A percentile compares a stretch with the other conserved stretches of the same genome.
Evolutionary conservation across 352 stramenopile genomes (phyloP).

Genomic region (Halophytophthora polymorphica): DNA sequence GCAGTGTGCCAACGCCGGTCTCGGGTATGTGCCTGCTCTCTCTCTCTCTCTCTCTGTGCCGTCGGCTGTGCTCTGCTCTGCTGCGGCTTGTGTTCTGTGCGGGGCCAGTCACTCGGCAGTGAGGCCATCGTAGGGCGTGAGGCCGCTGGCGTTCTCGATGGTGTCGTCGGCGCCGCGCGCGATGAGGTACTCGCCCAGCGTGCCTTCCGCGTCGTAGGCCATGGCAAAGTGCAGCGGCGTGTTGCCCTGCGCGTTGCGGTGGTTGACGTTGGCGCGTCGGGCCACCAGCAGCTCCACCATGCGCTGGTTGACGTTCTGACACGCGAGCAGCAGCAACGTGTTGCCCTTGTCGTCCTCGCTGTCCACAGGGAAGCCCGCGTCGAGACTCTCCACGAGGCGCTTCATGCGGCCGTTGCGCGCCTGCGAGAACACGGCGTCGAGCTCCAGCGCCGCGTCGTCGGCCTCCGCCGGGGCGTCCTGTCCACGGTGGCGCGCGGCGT

Average conservation of each 20-base stretch:
- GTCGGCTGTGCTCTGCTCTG: neutral
- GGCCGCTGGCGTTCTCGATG: conserved; percentile 91
- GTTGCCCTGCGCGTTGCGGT: conserved; percentile 90
- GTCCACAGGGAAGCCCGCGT: conserved; percentile 88
- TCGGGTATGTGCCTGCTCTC: conserved; percentile 19
- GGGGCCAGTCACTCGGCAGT: conserved; percentile 55
- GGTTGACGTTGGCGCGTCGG: conserved; percentile 88
- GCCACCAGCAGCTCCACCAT: conserved; percentile 88
- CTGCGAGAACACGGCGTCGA: conserved; percentile 88
- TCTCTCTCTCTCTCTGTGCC: conserved; percentile 7
- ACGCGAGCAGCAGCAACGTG: conserved; percentile 87
- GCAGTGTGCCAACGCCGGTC: conserved; percentile 6
- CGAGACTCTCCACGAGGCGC: conserved; percentile 86
- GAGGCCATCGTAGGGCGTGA: conserved; percentile 93
- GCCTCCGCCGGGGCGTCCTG: conserved; percentile 18
- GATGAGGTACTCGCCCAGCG: conserved; percentile 91
- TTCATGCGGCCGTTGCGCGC: conserved; percentile 88
- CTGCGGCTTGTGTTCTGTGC: conserved; percentile 1
- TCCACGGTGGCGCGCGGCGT: conserved; percentile 28
- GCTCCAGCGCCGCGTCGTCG: conserved; percentile 29
- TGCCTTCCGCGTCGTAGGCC: conserved; percentile 88
- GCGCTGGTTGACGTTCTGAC: conserved; percentile 88
- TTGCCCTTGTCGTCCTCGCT: conserved; percentile 92
- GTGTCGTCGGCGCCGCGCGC: conserved; percentile 91
- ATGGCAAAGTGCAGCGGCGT: conserved; percentile 94